Evolutionary conservation across 805 yeast species (phyloP).

Genomic region (Torulaspora franciscae): DNA sequence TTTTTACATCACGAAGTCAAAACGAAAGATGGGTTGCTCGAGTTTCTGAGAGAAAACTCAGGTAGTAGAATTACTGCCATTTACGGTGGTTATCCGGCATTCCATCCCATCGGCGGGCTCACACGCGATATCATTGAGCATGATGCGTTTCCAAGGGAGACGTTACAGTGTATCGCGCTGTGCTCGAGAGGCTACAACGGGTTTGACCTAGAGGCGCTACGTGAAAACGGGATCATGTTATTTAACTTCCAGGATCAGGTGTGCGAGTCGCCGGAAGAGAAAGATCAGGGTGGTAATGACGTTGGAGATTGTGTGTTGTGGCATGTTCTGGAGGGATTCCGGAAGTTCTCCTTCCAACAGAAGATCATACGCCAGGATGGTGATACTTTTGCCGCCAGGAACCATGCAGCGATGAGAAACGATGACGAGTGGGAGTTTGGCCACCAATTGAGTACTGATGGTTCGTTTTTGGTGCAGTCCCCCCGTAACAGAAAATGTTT

Average conservation of each 20-base stretch:
- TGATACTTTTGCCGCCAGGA: slow-evolving; percentile 42
- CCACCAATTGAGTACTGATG: slow-evolving; percentile 35
- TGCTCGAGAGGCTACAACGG: slow-evolving; percentile 58
- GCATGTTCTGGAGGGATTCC: slow-evolving; percentile 50
- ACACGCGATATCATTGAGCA: slow-evolving; percentile 39
- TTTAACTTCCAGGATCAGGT: slow-evolving; percentile 39
- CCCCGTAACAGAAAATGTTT: slow-evolving; percentile 51
- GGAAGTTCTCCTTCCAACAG: slow-evolving; percentile 44
- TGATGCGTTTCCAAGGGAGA: slow-evolving; percentile 37
- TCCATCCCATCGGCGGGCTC: slow-evolving; percentile 48
- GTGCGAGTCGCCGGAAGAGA: slow-evolving; percentile 4
- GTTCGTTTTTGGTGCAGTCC: slow-evolving; percentile 35
- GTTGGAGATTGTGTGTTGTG: slow-evolving; percentile 62
- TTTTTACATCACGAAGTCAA: slow-evolving; percentile 13
- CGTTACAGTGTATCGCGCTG: slow-evolving; percentile 45
- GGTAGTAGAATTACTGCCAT: slow-evolving; percentile 39
- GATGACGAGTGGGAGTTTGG: slow-evolving; percentile 37
- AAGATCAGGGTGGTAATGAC: slow-evolving; percentile 50
- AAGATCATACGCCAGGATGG: slow-evolving; percentile 31
- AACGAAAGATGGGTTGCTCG: slow-evolving; percentile 17
- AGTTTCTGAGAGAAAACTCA: slow-evolving; percentile 14
- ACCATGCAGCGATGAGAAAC: slow-evolving; percentile 18
- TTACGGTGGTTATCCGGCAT: slow-evolving; percentile 58
- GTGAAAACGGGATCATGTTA: slow-evolving; percentile 39
- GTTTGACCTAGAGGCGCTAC: slow-evolving; percentile 42